Evolutionary conservation across 2,329 filamentous ascomycete genomes (phyloP), one percentile per base, ranked within the genome.

Genomic region (Hirsutella thompsonii): DNA sequence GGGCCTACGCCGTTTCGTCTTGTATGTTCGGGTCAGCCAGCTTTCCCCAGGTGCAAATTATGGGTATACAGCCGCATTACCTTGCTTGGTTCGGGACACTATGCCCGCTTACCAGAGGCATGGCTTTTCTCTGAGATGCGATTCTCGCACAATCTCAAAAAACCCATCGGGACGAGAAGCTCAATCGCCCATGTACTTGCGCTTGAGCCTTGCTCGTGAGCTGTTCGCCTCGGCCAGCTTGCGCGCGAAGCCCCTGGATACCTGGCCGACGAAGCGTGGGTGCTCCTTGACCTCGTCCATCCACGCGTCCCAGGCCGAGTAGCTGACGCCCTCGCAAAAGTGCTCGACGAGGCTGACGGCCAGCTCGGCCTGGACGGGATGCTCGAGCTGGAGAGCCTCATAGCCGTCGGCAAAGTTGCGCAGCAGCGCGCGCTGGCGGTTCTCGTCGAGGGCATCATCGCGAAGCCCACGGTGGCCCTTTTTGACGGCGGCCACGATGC

Each of bases 351-450:
- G 50, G 9, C 33, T 40, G 4, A 42, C 36, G 3, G 41, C 50
- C 8, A 61, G 44, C 5, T 44, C 46, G 26, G 30, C 40, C 44
- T 59, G 57, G 1, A 23, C 21, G 4, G 29, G n/a, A 16, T 58
- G 49, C 3, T 40, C 45, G 20, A 42, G 37, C 35, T 49, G 43
- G 14, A 62, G 45, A 0, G 55, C 56, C 44, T 61, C 59, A 41
- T 54, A 61, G 6, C 48, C 59, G 21, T 60, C 55, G 8, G 58
- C 59, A 48, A 62, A 62, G 46, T 59, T 54, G 11, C 49, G 36
- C 47, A 55, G 60, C n/a, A 56, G 44, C 2, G 42, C 33, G 38
- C 48, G 51, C 41, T 62, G 59, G n/a, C 49, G 46, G 6, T 37
- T 47, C n/a, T 48, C 39, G 23, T 60, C 57, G 2, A 33, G 36